Evolutionary conservation across 352 stramenopile genomes (phyloP), one percentile per base, ranked within the genome.

Genomic region (Paralagenidium karlingii): DNA sequence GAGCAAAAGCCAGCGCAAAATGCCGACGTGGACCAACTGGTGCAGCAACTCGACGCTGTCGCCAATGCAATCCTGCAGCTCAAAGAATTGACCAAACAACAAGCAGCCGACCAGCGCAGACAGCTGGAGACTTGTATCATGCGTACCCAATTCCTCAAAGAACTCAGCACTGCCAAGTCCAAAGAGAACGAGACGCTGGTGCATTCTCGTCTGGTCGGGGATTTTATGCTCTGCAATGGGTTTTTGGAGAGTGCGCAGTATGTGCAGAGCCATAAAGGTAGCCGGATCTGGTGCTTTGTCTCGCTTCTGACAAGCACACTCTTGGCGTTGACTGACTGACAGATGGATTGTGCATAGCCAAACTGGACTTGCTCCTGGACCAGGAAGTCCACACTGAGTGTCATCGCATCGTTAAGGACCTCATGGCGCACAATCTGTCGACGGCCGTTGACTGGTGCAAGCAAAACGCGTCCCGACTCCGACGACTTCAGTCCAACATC

Each of bases 201-300:
- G 16, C 19, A 30, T 18, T 53, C 79, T 29, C 58, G 76, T 16
- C 59, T 90, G 5, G 74, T 90, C 41, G 68, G 66, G 0, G 73
- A 90, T 43, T 90, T 80, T 18, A 53, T 90, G 52, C 51, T 90
- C 21, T 64, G 55, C n/a, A 58, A 66, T 47, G 76, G 76, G 26
- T 64, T 66, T 40, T 56, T 82, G 20, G 54, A 60, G 22, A 87
- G 63, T 40, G 67, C 73, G 34, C 77, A 75, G 51, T 54, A 84
- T n/a, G 52, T 90, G 16, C 49, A 74, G 58, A 58, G 79, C 26
- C 63, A 43, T 1, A 81, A 77, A 60, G 58, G 66, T 71, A 33
- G 2, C 38, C 26, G 22, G 28, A 6, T n/a, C n/a, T 37, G 16
- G 12, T 30, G 16, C 25, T 15, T 32, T 15, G 15, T 15, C 11